phyloP scores from a whole-genome alignment of 108 stramenopile species.

The Epithemia pelagica region DNA sequence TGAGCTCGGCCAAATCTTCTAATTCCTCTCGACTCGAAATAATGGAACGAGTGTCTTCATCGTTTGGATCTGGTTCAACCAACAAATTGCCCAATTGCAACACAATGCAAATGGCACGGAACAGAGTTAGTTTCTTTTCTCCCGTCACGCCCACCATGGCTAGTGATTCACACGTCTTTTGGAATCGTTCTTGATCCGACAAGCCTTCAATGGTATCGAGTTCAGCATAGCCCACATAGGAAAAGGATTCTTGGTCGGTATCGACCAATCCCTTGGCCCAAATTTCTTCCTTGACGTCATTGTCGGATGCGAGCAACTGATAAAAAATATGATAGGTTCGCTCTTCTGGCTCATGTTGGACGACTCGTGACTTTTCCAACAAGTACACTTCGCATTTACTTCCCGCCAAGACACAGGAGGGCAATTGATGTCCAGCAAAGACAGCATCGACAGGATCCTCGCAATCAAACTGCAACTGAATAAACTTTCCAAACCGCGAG shows the following conservation, averaged over 20 bases:
- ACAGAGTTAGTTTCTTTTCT: slow-evolving; percentile 44
- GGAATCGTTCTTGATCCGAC: slow-evolving; percentile 63
- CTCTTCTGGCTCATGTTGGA: slow-evolving; percentile 87
- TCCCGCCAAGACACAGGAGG: slow-evolving; percentile 65
- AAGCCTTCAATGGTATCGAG: slow-evolving; percentile 67
- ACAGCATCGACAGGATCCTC: slow-evolving; percentile 34
- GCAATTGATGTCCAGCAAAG: slow-evolving; percentile 32
- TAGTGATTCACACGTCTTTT: slow-evolving; percentile 59
- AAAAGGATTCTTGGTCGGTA: slow-evolving; percentile 55
- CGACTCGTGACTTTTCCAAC: slow-evolving; percentile 96
- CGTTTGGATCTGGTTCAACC: slow-evolving; percentile 58
- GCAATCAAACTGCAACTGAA: slow-evolving; percentile 75
- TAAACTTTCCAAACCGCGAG: slow-evolving; percentile 82
- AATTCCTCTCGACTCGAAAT: slow-evolving; percentile 62
- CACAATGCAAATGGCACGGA: slow-evolving; percentile 76
- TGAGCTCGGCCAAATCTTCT: slow-evolving; percentile 49
- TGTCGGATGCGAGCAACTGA: slow-evolving; percentile 83
- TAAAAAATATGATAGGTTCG: slow-evolving; percentile 99
- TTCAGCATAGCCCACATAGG: slow-evolving; percentile 50
- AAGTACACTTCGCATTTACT: slow-evolving; percentile 86
- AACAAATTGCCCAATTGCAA: slow-evolving; percentile 85
- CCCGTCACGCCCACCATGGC: slow-evolving; percentile 56
- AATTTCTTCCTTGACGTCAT: slow-evolving; percentile 44
- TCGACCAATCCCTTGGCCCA: slow-evolving; percentile 69
- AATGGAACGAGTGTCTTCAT: slow-evolving; percentile 50